Percentiles rank a stretch among this genome's conserved stretches.
These are phyloP conservation scores for Grosmannia serpens DNA, from an alignment of 2,329 filamentous ascomycete species.

Conservation along the genomic window DNA sequence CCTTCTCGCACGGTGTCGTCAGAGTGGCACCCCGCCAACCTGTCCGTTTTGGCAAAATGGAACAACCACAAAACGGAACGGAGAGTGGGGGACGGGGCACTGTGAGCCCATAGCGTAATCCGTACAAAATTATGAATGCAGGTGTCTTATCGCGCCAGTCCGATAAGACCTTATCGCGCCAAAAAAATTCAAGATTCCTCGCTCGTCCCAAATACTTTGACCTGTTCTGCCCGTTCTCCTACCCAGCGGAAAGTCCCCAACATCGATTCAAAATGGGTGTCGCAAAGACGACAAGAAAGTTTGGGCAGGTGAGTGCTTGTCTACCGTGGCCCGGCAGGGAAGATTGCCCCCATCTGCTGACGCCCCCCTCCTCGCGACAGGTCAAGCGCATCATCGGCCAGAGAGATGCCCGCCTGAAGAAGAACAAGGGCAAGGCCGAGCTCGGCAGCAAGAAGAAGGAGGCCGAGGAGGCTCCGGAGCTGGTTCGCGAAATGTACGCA, in stretches of 20 bases:
- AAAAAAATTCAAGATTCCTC: neutral
- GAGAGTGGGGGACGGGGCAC: neutral
- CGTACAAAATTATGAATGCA: neutral
- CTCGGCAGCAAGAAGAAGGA: slow-evolving; percentile 33
- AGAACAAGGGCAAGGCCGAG: slow-evolving; percentile 57
- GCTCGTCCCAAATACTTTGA: neutral
- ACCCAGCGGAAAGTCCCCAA: neutral
- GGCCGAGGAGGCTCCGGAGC: slow-evolving; percentile 13
- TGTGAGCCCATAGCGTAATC: too few relatives aligned
- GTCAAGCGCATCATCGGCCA: slow-evolving; percentile 77
- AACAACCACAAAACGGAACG: neutral
- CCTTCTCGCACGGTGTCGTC: neutral
- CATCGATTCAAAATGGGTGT: slow-evolving; percentile 56
- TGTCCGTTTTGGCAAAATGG: too few relatives aligned
- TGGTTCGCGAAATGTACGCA: slow-evolving; percentile 13
- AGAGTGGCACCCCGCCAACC: too few relatives aligned
- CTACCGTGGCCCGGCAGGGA: neutral
- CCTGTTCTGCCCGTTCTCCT: neutral
- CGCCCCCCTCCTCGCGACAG: slow-evolving; percentile 17
- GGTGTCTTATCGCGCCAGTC: neutral
- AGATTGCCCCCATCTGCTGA: slow-evolving; percentile 1
- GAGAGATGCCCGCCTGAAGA: slow-evolving; percentile 69
- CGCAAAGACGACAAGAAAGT: slow-evolving; percentile 85
- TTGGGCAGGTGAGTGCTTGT: slow-evolving; percentile 35
- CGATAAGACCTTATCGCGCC: neutral